Evolutionary conservation across 345 rosid genomes (phyloP).

Genomic region (Ceriops decandra): DNA sequence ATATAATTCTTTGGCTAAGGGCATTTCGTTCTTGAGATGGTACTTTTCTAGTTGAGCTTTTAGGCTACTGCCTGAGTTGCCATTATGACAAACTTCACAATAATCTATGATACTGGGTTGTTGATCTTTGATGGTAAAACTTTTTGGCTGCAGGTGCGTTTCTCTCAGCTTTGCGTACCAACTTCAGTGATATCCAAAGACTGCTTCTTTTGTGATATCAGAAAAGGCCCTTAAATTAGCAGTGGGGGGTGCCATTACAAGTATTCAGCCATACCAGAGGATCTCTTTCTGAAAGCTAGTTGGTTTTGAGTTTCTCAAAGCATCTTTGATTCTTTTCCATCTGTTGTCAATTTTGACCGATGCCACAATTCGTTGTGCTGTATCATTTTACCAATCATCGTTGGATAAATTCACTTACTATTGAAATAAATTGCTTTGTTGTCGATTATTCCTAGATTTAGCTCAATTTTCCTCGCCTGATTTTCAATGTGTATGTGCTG

Average conservation of each 20-base stretch:
- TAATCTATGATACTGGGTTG: background rate
- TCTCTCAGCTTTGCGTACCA: slow-evolving; percentile 55
- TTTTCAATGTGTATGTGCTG: too few species aligned
- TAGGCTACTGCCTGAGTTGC: too few species aligned
- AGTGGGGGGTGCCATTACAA: slow-evolving; percentile 2
- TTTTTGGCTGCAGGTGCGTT: slow-evolving; percentile 61
- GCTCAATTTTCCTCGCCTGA: too few species aligned
- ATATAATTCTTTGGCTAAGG: too few species aligned
- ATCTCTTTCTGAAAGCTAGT: slow-evolving; percentile 4
- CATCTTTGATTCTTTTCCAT: background rate
- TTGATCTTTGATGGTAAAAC: background rate
- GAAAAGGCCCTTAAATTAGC: slow-evolving; percentile 1
- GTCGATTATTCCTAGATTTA: too few species aligned
- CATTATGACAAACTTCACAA: too few species aligned
- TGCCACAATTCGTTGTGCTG: slow-evolving; percentile 12
- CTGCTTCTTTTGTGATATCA: slow-evolving; percentile 42
- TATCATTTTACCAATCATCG: background rate
- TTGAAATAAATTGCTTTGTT: too few species aligned
- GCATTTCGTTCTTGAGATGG: too few species aligned
- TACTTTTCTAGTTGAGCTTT: too few species aligned
- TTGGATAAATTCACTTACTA: too few species aligned
- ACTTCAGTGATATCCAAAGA: slow-evolving; percentile 73
- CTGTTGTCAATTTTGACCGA: background rate
- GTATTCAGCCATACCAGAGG: background rate
- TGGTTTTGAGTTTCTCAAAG: slow-evolving; percentile 6